phyloP scores from a whole-genome alignment of 305 asterid species.

The Solanum chacoense region DNA sequence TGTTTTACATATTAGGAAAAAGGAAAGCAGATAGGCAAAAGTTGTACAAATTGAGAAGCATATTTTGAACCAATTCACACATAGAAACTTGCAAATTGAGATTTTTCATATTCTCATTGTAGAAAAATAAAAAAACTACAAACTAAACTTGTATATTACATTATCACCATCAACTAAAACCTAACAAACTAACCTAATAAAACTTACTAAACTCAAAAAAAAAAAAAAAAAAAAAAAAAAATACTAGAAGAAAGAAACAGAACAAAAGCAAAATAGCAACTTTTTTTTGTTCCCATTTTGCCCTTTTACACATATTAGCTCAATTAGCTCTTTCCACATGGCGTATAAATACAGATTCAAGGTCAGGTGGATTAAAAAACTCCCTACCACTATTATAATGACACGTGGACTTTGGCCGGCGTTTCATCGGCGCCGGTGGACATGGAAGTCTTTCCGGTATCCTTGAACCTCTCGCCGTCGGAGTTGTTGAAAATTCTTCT shows the following conservation, averaged over 20 bases:
- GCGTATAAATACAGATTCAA: conserved; percentile 41
- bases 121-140: not conserved
- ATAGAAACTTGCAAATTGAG: not conserved
- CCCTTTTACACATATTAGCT: not conserved
- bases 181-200: not conserved
- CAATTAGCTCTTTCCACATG: conserved; percentile 24
- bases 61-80: not conserved
- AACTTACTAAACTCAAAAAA: not conserved
- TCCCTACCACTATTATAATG: conserved; percentile 23
- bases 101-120: not conserved
- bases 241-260: not conserved
- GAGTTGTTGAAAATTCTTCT: conserved; percentile 20
- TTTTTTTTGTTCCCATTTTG: not conserved
- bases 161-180: conserved; percentile 1
- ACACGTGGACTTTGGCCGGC: conserved; percentile 36
- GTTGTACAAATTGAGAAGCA: not conserved
- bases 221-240: too few relatives aligned
- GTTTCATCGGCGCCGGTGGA: conserved; percentile 61
- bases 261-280: not conserved
- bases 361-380: conserved; percentile 47
- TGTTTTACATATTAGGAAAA: not conserved
- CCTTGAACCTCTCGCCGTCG: conserved; percentile 41
- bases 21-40: not conserved
- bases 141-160: not conserved
- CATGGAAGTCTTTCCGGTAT: conserved; percentile 31